Evolutionary conservation across 1,139 yeast species (phyloP).

Genomic region (Kurtzmaniella natalensis): DNA sequence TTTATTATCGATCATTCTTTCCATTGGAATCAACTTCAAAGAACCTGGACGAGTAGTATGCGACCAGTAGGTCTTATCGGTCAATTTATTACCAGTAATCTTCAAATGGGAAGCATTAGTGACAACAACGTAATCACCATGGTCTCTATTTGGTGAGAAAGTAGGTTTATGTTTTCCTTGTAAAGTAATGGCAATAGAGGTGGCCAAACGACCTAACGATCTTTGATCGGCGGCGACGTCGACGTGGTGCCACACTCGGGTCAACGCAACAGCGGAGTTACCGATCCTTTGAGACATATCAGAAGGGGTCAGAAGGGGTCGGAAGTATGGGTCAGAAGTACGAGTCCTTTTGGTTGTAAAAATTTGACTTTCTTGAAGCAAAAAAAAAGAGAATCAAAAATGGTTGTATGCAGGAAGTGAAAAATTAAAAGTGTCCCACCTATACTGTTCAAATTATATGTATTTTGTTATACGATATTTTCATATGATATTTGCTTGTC

Average conservation of each 20-base stretch:
- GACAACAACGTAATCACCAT: constrained; percentile 96
- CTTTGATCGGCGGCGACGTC: constrained; percentile 82
- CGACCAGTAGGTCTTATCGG: constrained; percentile 83
- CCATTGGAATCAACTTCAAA: constrained; percentile 79
- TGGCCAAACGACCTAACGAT: constrained; percentile 88
- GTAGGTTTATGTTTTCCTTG: constrained; percentile 97
- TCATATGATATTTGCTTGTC: too few species aligned
- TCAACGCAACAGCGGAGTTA: constrained; percentile 66
- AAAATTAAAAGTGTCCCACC: too few species aligned
- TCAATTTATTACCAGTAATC: constrained; percentile 78
- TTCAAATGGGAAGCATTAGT: constrained; percentile 82
- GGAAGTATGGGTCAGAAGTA: too few species aligned
- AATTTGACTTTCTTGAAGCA: too few species aligned
- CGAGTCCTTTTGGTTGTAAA: too few species aligned
- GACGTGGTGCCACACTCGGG: constrained; percentile 94
- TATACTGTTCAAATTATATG: too few species aligned
- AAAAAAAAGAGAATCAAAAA: too few species aligned
- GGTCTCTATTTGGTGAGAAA: constrained; percentile 67
- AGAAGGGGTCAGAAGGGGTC: too few species aligned
- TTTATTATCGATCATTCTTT: constrained; percentile 66
- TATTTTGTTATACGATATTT: too few species aligned
- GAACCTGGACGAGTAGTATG: constrained; percentile 92
- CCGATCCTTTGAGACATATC: constrained; percentile 57
- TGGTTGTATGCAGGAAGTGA: too few species aligned
- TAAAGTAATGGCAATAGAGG: constrained; percentile 78